A percentile compares a stretch with the other conserved stretches of the same genome.
Evolutionary conservation across 2,329 filamentous ascomycete genomes (phyloP).

Genomic region (Talaromyces pinophilus): DNA sequence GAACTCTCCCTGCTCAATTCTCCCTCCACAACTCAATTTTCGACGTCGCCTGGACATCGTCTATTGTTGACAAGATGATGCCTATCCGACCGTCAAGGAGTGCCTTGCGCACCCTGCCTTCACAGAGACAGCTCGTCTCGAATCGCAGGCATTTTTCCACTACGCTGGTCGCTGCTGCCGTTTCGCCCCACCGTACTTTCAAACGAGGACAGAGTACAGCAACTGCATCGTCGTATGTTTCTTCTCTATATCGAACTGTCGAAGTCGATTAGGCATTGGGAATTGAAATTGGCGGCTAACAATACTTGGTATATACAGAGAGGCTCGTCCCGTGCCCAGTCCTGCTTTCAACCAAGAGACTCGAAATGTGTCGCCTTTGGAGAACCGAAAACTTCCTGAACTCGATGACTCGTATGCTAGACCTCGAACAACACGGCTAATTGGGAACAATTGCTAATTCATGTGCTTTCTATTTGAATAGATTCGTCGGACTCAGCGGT

Average conservation of each 20-base stretch:
- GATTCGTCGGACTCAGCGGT: conserved; percentile 91
- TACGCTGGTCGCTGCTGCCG: conserved; percentile 46
- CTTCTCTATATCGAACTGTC: not conserved
- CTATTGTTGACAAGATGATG: conserved; percentile 47
- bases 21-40: conserved; percentile 23
- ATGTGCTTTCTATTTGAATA: conserved; percentile 37
- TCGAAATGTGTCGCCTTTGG: conserved; percentile 66
- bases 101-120: conserved; percentile 50
- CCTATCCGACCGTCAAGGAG: conserved; percentile 52
- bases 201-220: conserved; percentile 52
- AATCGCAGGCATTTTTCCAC: conserved; percentile 47
- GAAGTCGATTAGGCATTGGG: not conserved
- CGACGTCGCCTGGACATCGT: conserved; percentile 39
- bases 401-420: conserved; percentile 77
- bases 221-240: conserved; percentile 58
- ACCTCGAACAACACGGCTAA: not conserved
- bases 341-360: conserved; percentile 60
- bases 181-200: conserved; percentile 49
- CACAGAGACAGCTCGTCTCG: conserved; percentile 43
- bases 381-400: conserved; percentile 60
- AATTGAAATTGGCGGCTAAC: not conserved
- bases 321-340: conserved; percentile 62
- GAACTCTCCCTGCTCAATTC: not conserved
- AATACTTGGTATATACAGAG: conserved; percentile 40
- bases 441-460: not conserved